A percentile compares a stretch with the other conserved stretches of the same genome.
Conservation (phyloP, 345 rosid genomes). For the Euclidium syriacum region DNA sequence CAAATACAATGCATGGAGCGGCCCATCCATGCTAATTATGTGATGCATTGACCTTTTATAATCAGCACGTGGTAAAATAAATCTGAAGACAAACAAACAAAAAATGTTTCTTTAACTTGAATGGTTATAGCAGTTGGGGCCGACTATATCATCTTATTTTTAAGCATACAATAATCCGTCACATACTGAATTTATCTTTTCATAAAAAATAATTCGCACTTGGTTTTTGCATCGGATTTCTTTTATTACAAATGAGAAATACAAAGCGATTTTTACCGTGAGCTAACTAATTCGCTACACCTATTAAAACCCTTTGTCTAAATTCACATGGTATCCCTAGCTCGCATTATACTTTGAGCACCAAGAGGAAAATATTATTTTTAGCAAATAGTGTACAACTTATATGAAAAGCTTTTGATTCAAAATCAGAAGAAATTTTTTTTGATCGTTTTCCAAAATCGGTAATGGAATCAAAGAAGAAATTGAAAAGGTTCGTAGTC, state of each 20-base stretch:
- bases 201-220: too few species aligned
- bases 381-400: not conserved
- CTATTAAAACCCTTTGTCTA: too few species aligned
- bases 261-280: too few species aligned
- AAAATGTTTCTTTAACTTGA: not conserved
- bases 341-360: not conserved
- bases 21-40: conserved; percentile 11
- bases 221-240: too few species aligned
- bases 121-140: too few species aligned
- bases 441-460: not conserved
- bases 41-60: not conserved
- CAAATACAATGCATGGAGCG: conserved; percentile 21
- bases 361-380: not conserved
- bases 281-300: too few species aligned
- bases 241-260: too few species aligned
- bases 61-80: not conserved
- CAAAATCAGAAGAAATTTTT: not conserved
- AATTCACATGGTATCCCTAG: not conserved
- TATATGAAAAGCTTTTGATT: not conserved
- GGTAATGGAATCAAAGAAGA: not conserved
- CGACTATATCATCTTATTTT: too few species aligned
- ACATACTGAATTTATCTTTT: too few species aligned
- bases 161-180: too few species aligned
- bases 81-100: not conserved
- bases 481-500: not conserved